Percentiles rank a stretch among this genome's conserved stretches.
phyloP scores from a whole-genome alignment of 768 basidiomycete genomes.

The Russula earlei region DNA sequence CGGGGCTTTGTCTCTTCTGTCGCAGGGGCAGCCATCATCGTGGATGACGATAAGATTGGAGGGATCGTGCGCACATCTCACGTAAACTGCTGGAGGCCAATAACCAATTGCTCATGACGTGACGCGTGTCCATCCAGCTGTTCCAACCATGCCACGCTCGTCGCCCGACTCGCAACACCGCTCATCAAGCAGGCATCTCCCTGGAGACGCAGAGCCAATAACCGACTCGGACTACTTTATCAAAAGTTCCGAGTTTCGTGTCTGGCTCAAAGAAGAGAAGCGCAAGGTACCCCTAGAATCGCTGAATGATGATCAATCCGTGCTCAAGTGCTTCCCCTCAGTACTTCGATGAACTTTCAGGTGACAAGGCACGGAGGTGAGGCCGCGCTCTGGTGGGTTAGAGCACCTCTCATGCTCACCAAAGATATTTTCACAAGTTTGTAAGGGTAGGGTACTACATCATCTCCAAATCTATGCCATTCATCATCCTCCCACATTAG shows the following conservation, averaged over 20 bases:
- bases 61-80: neutral
- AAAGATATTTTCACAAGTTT: slow-evolving; percentile 88
- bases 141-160: slow-evolving; percentile 10
- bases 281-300: slow-evolving; percentile 36
- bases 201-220: slow-evolving; percentile 50
- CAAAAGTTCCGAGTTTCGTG: slow-evolving; percentile 77
- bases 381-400: slow-evolving; percentile 21
- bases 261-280: slow-evolving; percentile 76
- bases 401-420: slow-evolving; percentile 26
- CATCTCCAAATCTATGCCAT: neutral
- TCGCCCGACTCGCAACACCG: slow-evolving; percentile 9
- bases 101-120: neutral
- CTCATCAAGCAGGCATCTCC: slow-evolving; percentile 31
- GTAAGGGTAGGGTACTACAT: slow-evolving; percentile 47
- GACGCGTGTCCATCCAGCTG: neutral
- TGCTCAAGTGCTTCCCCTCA: slow-evolving; percentile 24
- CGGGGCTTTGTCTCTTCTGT: slow-evolving; percentile 18
- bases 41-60: neutral
- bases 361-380: slow-evolving; percentile 72
- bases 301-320: neutral
- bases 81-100: neutral
- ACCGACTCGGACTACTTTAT: slow-evolving; percentile 83
- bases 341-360: slow-evolving; percentile 83
- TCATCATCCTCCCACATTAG: slow-evolving; percentile 26
- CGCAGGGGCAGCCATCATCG: slow-evolving; percentile 9